Evolutionary conservation across 1,139 yeast species (phyloP).

Genomic region (Saccharomyces hybrid): DNA sequence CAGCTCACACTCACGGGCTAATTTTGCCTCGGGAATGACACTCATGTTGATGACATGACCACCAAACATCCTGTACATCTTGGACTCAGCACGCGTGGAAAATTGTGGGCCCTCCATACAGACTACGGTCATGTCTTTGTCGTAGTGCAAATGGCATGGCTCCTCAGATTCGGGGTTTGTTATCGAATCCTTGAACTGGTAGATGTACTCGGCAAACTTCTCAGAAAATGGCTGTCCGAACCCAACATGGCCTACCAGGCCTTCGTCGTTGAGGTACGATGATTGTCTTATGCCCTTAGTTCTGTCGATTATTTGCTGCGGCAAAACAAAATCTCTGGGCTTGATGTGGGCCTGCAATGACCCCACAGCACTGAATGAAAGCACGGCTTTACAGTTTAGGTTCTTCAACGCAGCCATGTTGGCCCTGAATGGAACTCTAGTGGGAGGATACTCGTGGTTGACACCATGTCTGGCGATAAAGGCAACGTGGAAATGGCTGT

Average conservation of each 20-base stretch:
- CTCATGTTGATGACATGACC: slow-evolving; percentile 96
- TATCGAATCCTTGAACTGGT: slow-evolving; percentile 48
- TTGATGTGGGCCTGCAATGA: slow-evolving; percentile 80
- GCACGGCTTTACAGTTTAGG: slow-evolving; percentile 76
- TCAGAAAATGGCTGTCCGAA: slow-evolving; percentile 95
- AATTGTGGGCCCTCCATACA: slow-evolving; percentile 99
- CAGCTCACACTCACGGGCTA: slow-evolving; percentile 95
- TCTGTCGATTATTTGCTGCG: slow-evolving; percentile 91
- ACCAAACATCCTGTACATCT: slow-evolving; percentile 80
- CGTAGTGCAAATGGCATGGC: slow-evolving; percentile 32
- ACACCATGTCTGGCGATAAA: slow-evolving; percentile 91
- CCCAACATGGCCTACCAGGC: slow-evolving; percentile 94
- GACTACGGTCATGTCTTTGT: slow-evolving; percentile 67
- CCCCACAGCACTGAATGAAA: slow-evolving; percentile 95
- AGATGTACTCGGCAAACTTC: slow-evolving; percentile 57
- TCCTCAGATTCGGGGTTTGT: slow-evolving; percentile 38
- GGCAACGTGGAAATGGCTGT: slow-evolving; percentile 61
- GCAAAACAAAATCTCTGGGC: slow-evolving; percentile 92
- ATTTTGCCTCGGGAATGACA: slow-evolving; percentile 88
- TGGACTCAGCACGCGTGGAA: slow-evolving; percentile 94
- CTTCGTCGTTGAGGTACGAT: slow-evolving; percentile 75
- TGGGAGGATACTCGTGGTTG: slow-evolving; percentile 80
- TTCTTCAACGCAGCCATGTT: slow-evolving; percentile 91
- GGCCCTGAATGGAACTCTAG: slow-evolving; percentile 88
- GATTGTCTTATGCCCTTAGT: slow-evolving; percentile 93